phyloP scores from a whole-genome alignment of 495 filamentous ascomycete genomes.

The Neurospora tetraspora region DNA sequence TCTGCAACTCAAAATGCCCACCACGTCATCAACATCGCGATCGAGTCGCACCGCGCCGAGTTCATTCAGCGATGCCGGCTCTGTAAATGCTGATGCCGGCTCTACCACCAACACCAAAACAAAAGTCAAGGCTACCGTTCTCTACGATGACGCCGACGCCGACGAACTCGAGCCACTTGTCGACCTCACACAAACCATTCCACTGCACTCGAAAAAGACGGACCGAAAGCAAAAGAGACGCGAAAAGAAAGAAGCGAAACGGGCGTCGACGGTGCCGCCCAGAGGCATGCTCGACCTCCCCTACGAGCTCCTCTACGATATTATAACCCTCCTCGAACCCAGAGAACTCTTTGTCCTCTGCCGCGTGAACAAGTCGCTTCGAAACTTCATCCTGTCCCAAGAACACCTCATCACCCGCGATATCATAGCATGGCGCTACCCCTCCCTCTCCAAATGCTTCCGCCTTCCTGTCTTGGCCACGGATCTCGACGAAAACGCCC shows the following conservation, averaged over 20 bases:
- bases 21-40: neutral
- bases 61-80: neutral
- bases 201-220: conserved; percentile 39
- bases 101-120: neutral
- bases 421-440: conserved; percentile 34
- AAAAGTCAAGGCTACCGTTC: neutral
- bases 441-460: conserved; percentile 37
- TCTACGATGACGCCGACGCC: neutral
- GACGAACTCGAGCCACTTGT: conserved; percentile 3
- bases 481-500: conserved; percentile 27
- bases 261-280: neutral
- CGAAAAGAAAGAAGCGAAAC: conserved; percentile 23
- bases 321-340: conserved; percentile 33
- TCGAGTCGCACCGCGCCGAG: neutral
- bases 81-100: neutral
- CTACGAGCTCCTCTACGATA: conserved; percentile 37
- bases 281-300: conserved; percentile 32
- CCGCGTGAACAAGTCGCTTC: conserved; percentile 25
- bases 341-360: conserved; percentile 36
- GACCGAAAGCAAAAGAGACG: conserved; percentile 35
- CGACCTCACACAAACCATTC: conserved; percentile 21
- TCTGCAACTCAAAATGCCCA: neutral
- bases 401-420: conserved; percentile 27
- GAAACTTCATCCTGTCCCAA: conserved; percentile 29
- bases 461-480: conserved; percentile 32